Conservation (phyloP, 345 rosid genomes). For the Pistacia atlantica region DNA sequence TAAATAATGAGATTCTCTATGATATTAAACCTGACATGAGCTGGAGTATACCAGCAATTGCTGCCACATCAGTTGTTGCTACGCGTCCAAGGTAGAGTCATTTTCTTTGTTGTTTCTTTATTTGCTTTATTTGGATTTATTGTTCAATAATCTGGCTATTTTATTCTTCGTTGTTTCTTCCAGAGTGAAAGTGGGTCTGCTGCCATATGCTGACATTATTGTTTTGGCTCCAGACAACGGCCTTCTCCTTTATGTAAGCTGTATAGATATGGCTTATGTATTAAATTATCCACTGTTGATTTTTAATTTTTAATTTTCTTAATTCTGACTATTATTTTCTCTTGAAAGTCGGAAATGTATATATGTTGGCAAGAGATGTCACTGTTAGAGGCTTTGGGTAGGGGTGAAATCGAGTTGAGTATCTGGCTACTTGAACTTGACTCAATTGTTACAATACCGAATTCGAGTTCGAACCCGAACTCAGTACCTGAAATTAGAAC, state of each 20-base stretch:
- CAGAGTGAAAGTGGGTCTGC: constrained; percentile 70
- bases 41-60: constrained; percentile 88
- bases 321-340: background rate
- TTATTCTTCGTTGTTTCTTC: constrained; percentile 21
- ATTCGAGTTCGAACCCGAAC: too few relatives aligned
- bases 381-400: background rate
- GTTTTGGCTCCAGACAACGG: constrained; percentile 80
- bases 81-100: constrained; percentile 75
- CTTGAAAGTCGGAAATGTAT: background rate
- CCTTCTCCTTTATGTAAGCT: constrained; percentile 85
- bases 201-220: constrained; percentile 71
- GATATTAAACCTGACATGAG: constrained; percentile 85
- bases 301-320: background rate
- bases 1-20: constrained; percentile 66
- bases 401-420: too few relatives aligned
- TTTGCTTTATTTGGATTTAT: constrained; percentile 6
- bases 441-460: too few relatives aligned
- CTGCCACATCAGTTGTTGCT: constrained; percentile 84
- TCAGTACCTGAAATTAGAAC: too few relatives aligned
- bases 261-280: constrained; percentile 1
- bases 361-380: background rate
- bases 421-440: too few relatives aligned
- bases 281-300: background rate
- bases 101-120: constrained; percentile 7
- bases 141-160: constrained; percentile 8